Conservation (phyloP, 768 basidiomycete species). For the Leccinum boreale region DNA sequence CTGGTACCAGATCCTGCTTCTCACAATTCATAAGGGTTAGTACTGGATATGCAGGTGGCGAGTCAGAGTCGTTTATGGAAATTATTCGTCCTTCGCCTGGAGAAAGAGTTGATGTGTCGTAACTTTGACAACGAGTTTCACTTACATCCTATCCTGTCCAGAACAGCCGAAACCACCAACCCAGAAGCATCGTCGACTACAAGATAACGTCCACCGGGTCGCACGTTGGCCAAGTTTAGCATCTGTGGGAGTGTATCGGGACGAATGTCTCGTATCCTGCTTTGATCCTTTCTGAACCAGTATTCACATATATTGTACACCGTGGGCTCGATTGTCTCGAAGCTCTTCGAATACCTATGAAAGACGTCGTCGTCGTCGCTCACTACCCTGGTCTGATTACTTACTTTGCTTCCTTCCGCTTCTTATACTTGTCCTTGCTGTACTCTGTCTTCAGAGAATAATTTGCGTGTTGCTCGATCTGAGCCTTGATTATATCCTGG, state of each 20-base stretch:
- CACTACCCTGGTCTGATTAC: constrained; percentile 19
- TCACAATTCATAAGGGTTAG: constrained; percentile 84
- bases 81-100: constrained; percentile 78
- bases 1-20: constrained; percentile 44
- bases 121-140: background rate
- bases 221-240: constrained; percentile 75
- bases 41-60: constrained; percentile 88
- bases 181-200: constrained; percentile 93
- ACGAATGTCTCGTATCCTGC: constrained; percentile 78
- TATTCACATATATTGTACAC: constrained; percentile 84
- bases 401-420: constrained; percentile 95
- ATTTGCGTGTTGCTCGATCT: constrained; percentile 90
- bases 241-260: constrained; percentile 88
- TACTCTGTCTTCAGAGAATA: constrained; percentile 96
- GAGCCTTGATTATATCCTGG: constrained; percentile 92
- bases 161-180: constrained; percentile 74
- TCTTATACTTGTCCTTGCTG: constrained; percentile 97
- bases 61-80: constrained; percentile 85
- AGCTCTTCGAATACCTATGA: constrained; percentile 77
- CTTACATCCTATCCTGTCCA: constrained; percentile 85
- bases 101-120: constrained; percentile 1
- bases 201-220: constrained; percentile 84
- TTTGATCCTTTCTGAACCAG: constrained; percentile 84
- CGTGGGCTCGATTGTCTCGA: constrained; percentile 86
- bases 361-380: background rate